Evolutionary conservation across 768 basidiomycete species (phyloP), one percentile per base, ranked within the genome.

Genomic region (Macrocybe gigantea): DNA sequence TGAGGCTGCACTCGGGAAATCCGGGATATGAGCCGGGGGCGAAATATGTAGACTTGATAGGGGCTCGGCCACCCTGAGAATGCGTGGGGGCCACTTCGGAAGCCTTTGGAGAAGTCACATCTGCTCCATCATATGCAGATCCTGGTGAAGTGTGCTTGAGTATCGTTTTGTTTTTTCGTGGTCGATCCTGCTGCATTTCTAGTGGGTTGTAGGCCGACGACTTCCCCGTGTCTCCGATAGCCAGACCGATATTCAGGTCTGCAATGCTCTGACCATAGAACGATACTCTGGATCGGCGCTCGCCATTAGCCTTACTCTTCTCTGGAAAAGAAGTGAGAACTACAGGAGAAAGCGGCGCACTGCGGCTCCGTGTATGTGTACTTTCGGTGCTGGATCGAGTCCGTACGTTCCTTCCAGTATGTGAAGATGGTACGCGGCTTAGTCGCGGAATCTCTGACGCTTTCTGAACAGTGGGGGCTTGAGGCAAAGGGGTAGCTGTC

Each of bases 1-100:
- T 22, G 22, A 22, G 22, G 67, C 52, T 32, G 72, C 67, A 38
- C 73, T 63, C 13, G 69, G 10, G 83, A 83, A 29, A 70, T 68
- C 37, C 80, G 80, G 57, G 73, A 63, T 79, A 75, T 35, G 70
- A 62, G 5, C 78, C 72, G 4, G 76, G 71, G 7, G 77, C 73
- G 49, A 78, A 80, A 56, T 88, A 84, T 5, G 83, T 74, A 7
- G 84, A 85, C 60, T 85, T 83, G 53, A 87, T 81, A 33, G 77
- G 77, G 41, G 75, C 77, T 34, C 85, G 79, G 35, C 85, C 80
- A 48, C 76, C 78, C 14, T 50, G 48, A 9, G 51, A 58, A 11
- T 54, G 45, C 38, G 56, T 52, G 41, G 56, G 65, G 33, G 49
- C 52, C 43, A 60, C 61, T 38, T 58, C 62, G 5, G 54, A 55